Evolutionary conservation across 306 rosid species (phyloP), one percentile per base, ranked within the genome.

Genomic region (Cucumis melo): DNA sequence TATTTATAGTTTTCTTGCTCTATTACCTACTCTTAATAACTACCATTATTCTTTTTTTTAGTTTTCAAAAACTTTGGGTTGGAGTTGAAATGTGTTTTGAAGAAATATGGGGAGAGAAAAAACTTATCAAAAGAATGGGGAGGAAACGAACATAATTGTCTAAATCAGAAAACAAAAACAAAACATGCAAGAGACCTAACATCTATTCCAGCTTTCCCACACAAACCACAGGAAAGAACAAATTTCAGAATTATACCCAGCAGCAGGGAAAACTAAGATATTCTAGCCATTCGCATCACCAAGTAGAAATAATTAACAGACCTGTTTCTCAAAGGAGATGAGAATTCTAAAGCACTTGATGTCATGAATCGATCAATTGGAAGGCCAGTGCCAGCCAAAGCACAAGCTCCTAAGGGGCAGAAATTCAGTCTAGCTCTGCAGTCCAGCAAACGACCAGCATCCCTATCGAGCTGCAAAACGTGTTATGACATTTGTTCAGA

Each of bases 301-400:
- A 76, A 42, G 57, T 41, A 42, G 27, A 72, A 14, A 38, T 56
- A 38, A 19, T n/a, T 27, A 8, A 62, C 15, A 77, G 84, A 90
- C 99, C 99, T 94, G 85, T 94, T 94, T 83, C 93, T 87, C 93
- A 92, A 21, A 21, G 98, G 99, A 74, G 96, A 92, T 32, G 98
- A 84, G 83, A 94, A 94, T 74, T 87, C 92, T 80, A 94, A 77
- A 54, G 91, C 96, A 9, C 84, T 77, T 12, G 99, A 91, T 53
- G 99, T 94, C 99, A 92, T 94, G 85, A 92, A 92, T 48, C 99
- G 88, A 58, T 94, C 97, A 15, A 94, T 94, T n/a, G 99, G 97
- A 38, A 94, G 98, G 70, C 99, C 99, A 53, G 98, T 92, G 80
- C 99, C 96, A 12, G 99, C 99, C 89, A 94, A 77, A 21, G 99